Percentiles rank a stretch among this genome's conserved stretches.
phyloP scores from a whole-genome alignment of 2,329 filamentous ascomycete genomes.

The Zymoseptoria pseudotritici region DNA sequence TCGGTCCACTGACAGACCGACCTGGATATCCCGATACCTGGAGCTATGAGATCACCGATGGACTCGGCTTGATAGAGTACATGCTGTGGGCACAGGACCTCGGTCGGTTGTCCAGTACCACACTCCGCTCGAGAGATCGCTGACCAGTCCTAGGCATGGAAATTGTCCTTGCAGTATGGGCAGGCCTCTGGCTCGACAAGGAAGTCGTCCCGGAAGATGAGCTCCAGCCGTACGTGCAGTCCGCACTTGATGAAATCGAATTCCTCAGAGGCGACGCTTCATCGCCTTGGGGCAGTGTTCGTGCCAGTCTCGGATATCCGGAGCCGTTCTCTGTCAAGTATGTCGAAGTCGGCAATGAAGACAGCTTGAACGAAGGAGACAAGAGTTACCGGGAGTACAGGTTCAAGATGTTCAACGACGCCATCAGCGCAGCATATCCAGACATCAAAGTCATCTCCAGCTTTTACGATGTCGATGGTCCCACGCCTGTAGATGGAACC shows the following conservation, averaged over 20 bases:
- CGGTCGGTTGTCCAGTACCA: conserved; percentile 4
- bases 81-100: conserved; percentile 52
- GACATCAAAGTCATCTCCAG: conserved; percentile 51
- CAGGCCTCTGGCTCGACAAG: conserved; percentile 48
- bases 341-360: conserved; percentile 63
- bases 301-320: conserved; percentile 53
- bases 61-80: conserved; percentile 56
- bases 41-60: conserved; percentile 56
- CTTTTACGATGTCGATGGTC: conserved; percentile 24
- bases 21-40: conserved; percentile 51
- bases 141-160: conserved; percentile 35
- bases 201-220: conserved; percentile 42
- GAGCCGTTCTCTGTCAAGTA: conserved; percentile 54
- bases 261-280: conserved; percentile 50
- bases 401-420: conserved; percentile 53
- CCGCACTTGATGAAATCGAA: conserved; percentile 56
- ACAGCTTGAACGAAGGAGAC: conserved; percentile 49
- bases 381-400: conserved; percentile 39
- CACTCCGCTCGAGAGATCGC: not conserved
- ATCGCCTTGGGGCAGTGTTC: conserved; percentile 51
- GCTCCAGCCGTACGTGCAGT: conserved; percentile 45
- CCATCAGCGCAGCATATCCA: conserved; percentile 50
- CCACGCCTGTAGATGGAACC: conserved; percentile 5
- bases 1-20: conserved; percentile 47
- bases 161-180: conserved; percentile 51